Conservation (phyloP, 2,329 filamentous ascomycete species). For the Ophiostoma tasmaniense region DNA sequence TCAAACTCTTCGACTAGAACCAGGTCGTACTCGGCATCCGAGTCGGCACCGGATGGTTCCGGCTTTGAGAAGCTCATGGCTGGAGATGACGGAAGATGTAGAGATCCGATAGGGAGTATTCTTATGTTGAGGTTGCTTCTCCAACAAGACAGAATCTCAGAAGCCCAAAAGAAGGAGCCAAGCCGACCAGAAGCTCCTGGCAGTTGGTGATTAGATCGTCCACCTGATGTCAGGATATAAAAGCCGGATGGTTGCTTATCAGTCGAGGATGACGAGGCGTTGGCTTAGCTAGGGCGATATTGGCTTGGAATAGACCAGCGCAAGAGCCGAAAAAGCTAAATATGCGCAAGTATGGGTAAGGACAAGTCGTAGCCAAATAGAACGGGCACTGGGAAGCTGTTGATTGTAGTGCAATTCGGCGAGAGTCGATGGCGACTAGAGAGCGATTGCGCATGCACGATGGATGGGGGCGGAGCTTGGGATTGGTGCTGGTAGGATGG, state of each 20-base stretch:
- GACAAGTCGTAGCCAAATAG: not conserved
- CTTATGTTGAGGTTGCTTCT: not conserved
- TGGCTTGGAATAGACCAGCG: not conserved
- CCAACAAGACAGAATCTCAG: not conserved
- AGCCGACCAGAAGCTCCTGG: not conserved
- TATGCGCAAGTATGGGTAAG: not conserved
- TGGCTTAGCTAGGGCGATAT: not conserved
- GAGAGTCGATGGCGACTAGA: not conserved
- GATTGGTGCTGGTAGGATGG: not conserved
- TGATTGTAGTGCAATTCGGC: not conserved
- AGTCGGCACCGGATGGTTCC: not conserved
- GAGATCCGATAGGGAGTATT: not conserved
- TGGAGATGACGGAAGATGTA: not conserved
- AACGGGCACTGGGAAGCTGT: not conserved
- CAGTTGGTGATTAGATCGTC: not conserved
- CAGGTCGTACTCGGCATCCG: conserved; percentile 32
- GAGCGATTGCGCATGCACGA: not conserved
- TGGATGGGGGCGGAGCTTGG: not conserved
- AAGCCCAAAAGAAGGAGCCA: not conserved
- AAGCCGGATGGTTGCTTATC: not conserved
- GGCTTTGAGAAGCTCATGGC: not conserved
- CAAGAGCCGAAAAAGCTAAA: too few relatives aligned
- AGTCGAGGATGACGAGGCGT: not conserved
- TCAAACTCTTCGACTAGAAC: conserved; percentile 46
- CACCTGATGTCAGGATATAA: not conserved